phyloP scores from a whole-genome alignment of 495 filamentous ascomycete species.

The Annulohypoxylon stygium region DNA sequence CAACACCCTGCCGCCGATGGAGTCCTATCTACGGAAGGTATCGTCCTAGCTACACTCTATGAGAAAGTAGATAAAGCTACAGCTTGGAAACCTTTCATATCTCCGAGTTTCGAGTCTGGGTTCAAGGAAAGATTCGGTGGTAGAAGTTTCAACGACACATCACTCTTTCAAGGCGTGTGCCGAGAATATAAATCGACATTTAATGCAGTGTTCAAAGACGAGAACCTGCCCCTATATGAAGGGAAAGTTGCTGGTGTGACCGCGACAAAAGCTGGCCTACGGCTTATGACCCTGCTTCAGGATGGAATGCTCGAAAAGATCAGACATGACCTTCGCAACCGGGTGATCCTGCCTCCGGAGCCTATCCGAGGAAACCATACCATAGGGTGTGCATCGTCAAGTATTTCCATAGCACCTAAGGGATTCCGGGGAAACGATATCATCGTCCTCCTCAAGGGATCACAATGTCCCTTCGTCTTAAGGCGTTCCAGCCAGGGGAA shows the following conservation, averaged over 20 bases:
- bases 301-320: constrained; percentile 22
- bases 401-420: constrained; percentile 5
- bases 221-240: constrained; percentile 10
- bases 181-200: constrained; percentile 26
- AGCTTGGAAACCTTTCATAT: constrained; percentile 24
- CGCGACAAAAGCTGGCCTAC: neutral
- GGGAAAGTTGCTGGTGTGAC: constrained; percentile 23
- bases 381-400: constrained; percentile 8
- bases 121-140: constrained; percentile 34
- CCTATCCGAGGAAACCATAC: constrained; percentile 25
- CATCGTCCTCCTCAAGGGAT: constrained; percentile 26
- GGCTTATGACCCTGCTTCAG: constrained; percentile 17
- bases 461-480: constrained; percentile 21
- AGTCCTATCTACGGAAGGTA: constrained; percentile 11
- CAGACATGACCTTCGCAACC: constrained; percentile 2
- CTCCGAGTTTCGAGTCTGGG: constrained; percentile 13
- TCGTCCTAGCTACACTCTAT: constrained; percentile 17
- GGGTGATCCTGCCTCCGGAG: constrained; percentile 15
- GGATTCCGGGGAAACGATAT: neutral
- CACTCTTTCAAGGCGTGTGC: constrained; percentile 24
- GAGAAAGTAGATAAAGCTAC: constrained; percentile 11
- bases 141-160: constrained; percentile 13
- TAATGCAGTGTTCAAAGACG: constrained; percentile 1
- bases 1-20: constrained; percentile 9
- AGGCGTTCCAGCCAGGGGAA: constrained; percentile 1